Base-by-base conservation (phyloP, 805 yeast species). In the Saccharomycopsis malanga region DNA sequence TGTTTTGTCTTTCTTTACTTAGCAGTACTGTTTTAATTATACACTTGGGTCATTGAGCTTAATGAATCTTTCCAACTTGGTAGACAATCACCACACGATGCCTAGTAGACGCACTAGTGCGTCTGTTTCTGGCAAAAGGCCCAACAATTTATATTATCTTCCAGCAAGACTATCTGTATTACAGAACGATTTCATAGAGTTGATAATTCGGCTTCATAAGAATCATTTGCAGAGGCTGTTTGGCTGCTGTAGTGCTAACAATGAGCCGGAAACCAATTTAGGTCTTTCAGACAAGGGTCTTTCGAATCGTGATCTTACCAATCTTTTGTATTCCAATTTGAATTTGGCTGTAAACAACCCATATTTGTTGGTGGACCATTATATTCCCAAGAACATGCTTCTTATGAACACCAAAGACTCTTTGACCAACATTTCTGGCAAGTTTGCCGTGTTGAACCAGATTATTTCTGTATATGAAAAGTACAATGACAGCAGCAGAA, bases 341-440 rank as follows among this genome's bases (percentile, higher is more conserved):
- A 47, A 38, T 15, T 23, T 47, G 18, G 39, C 44, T 3, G 18
- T 74, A 2, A 78, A 74, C 55, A 89, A 85, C 61, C 87, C 91
- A 2, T 77, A 82, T 36, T 63, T 85, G 34, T 60, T 85, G 37
- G 89, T 84, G 25, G 85, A 83, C 54, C 93, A 85, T 61, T 85
- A 77, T 56, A 79, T 83, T 60, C 88, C 93, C 5, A 77, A 78
- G 54, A 81, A 80, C 47, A 64, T 83, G 53, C 59, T 85, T 14
- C 64, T 82, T 34, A 75, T 79, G 79, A 85, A 81, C 53, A 69
- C 83, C 1, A 81, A 76, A 49, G 79, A 75, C 45, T 61, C 73
- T 40, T 63, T 83, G 42, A 63, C 70, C 36, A 62, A 63, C 36
- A 67, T 79, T 7, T 76, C 85, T 18, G 84, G 81, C 24, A 83